Percentiles rank a stretch among this genome's conserved stretches.
Evolutionary conservation across 768 basidiomycete genomes (phyloP).

Genomic region (Tricholoma flavovirens): DNA sequence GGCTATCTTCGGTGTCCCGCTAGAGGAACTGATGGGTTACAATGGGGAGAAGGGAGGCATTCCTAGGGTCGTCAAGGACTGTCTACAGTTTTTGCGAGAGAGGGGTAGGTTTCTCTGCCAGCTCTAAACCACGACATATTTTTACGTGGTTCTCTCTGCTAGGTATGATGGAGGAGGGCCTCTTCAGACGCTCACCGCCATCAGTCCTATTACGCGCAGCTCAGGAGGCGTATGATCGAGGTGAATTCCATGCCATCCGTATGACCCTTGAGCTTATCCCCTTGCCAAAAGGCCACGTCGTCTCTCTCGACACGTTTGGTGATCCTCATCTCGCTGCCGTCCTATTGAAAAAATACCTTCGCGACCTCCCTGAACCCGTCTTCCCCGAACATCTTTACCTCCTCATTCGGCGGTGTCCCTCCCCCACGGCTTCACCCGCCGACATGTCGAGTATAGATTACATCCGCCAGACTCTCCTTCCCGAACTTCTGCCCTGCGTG

Average conservation of each 20-base stretch:
- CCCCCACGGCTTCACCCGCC: constrained; percentile 40
- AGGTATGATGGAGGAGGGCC: constrained; percentile 69
- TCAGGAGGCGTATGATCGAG: constrained; percentile 81
- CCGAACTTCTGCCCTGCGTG: constrained; percentile 61
- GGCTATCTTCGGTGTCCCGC: constrained; percentile 70
- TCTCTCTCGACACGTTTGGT: constrained; percentile 68
- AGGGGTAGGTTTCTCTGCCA: constrained; percentile 35
- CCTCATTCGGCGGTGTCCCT: constrained; percentile 62
- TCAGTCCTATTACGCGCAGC: constrained; percentile 66
- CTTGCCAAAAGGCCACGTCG: constrained; percentile 55
- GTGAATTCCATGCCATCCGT: constrained; percentile 25
- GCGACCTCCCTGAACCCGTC: constrained; percentile 74
- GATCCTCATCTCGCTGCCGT: constrained; percentile 83
- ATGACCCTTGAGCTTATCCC: not conserved
- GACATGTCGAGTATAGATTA: constrained; percentile 59
- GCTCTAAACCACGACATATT: not conserved
- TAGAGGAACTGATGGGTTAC: constrained; percentile 80
- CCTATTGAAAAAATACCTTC: constrained; percentile 78
- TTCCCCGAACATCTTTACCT: constrained; percentile 69
- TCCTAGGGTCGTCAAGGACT: constrained; percentile 76
- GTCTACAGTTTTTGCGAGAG: constrained; percentile 63
- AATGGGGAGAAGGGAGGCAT: constrained; percentile 78
- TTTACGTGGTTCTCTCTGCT: not conserved
- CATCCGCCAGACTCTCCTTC: constrained; percentile 62
- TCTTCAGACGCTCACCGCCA: constrained; percentile 79